These are phyloP conservation scores for Jatropha podagrica DNA, from an alignment of 441 rosid species.

Conservation along the genomic window DNA sequence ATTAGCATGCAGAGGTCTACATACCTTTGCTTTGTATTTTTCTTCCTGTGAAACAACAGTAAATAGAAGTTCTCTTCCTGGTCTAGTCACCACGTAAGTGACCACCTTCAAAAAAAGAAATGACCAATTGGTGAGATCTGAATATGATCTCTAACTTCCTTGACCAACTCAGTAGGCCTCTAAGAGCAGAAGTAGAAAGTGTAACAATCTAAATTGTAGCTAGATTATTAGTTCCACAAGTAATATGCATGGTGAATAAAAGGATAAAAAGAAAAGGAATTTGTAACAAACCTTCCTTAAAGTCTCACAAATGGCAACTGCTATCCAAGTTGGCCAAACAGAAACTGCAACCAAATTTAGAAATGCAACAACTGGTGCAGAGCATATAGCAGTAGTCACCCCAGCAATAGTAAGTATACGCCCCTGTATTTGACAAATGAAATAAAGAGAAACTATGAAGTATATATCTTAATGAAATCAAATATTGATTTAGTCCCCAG, in stretches of 20 bases:
- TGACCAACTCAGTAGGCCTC: neutral
- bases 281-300: constrained; percentile 30
- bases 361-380: constrained; percentile 32
- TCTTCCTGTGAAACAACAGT: constrained; percentile 91
- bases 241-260: neutral
- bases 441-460: neutral
- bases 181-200: neutral
- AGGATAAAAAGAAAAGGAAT: neutral
- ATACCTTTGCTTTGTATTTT: constrained; percentile 78
- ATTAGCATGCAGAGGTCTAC: constrained; percentile 11
- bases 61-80: constrained; percentile 91
- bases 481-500: constrained; percentile 2
- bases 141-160: neutral
- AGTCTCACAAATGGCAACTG: constrained; percentile 37
- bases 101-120: constrained; percentile 57
- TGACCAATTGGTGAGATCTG: neutral
- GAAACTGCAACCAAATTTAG: constrained; percentile 31
- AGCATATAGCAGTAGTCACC: constrained; percentile 34
- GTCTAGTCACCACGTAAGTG: constrained; percentile 83
- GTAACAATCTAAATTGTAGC: neutral
- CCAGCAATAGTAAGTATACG: constrained; percentile 36
- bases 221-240: neutral
- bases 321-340: constrained; percentile 37
- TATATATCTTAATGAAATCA: neutral
- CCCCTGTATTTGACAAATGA: constrained; percentile 31